phyloP scores from a whole-genome alignment of 179 eudicot genomes.

The Spinacia oleracea region DNA sequence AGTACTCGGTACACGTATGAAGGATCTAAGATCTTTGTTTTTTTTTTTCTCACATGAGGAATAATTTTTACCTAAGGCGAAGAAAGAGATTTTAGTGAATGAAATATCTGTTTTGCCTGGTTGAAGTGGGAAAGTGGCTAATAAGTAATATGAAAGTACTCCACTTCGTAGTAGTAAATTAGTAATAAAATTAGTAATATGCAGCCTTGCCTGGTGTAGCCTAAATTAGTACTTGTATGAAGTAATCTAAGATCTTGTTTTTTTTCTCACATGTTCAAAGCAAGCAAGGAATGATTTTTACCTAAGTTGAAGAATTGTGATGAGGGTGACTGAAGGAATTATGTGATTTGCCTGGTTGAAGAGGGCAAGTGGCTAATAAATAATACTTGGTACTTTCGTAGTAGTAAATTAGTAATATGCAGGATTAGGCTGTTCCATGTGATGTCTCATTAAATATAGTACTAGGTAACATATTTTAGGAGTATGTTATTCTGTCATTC shows the following conservation, averaged over 20 bases:
- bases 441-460: background rate
- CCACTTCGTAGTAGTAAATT: too few relatives aligned
- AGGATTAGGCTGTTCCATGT: slow-evolving; percentile 25
- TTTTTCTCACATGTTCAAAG: background rate
- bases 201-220: background rate
- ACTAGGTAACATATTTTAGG: background rate
- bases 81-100: too few relatives aligned
- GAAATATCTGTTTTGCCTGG: too few relatives aligned
- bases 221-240: background rate
- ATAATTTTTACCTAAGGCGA: background rate
- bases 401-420: too few relatives aligned
- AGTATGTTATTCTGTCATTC: background rate
- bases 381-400: too few relatives aligned
- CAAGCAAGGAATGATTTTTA: background rate
- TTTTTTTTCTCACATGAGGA: background rate
- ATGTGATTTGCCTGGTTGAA: slow-evolving; percentile 9
- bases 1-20: background rate
- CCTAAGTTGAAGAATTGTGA: background rate
- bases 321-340: background rate
- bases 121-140: too few relatives aligned
- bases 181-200: too few relatives aligned
- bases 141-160: too few relatives aligned
- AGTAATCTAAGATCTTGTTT: background rate
- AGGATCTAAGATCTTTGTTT: background rate
- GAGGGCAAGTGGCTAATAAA: slow-evolving; percentile 14